Conservation (phyloP, 2,329 filamentous ascomycete species). For the Cladosporium halotolerans region DNA sequence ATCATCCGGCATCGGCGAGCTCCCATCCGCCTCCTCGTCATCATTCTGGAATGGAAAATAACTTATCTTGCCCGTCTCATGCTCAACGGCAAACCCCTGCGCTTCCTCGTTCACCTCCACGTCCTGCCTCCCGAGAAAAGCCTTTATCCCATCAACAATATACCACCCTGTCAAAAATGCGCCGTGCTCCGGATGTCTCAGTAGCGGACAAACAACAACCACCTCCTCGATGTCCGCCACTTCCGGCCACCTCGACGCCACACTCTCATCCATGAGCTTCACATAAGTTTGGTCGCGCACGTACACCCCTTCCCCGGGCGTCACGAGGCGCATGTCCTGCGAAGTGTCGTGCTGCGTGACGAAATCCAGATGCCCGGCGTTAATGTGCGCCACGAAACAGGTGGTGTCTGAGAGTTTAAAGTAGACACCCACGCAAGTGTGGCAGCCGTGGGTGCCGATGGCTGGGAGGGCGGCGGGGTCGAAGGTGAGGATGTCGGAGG, state of each 20-base stretch:
- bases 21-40: background rate
- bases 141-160: background rate
- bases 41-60: background rate
- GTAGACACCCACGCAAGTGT: background rate
- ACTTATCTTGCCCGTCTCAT: background rate
- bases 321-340: background rate
- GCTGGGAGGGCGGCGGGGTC: background rate
- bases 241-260: background rate
- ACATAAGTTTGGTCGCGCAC: background rate
- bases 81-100: background rate
- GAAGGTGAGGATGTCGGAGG: background rate
- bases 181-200: background rate
- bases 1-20: background rate
- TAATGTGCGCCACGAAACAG: conserved; percentile 3
- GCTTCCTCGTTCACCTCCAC: background rate
- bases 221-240: background rate
- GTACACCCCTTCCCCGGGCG: background rate
- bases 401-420: background rate
- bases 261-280: background rate
- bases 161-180: background rate
- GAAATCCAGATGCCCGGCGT: background rate
- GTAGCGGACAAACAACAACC: background rate
- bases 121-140: background rate
- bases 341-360: background rate
- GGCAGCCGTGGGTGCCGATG: background rate